Percentiles rank a stretch among this genome's conserved stretches.
These are phyloP conservation scores for Monosiga brevicollis DNA, from an alignment of 78 protist species.

Conservation along the genomic window DNA sequence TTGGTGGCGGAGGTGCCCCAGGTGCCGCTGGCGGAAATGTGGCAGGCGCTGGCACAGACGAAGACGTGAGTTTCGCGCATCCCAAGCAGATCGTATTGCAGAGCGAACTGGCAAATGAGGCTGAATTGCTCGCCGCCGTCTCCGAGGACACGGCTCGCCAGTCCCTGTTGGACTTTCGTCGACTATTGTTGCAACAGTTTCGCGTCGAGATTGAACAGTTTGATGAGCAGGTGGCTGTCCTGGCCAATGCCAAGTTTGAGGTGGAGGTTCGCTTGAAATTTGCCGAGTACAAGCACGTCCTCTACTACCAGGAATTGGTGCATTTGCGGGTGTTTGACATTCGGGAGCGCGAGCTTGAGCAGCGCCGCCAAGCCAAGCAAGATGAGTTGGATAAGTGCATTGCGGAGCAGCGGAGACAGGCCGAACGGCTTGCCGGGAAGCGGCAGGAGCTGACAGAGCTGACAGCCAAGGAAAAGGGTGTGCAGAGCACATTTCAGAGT, in stretches of 20 bases:
- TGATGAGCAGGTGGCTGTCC: too few species aligned
- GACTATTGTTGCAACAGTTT: too few species aligned
- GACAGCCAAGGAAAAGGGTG: background rate
- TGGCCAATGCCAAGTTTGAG: too few species aligned
- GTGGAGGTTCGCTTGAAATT: background rate
- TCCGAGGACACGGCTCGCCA: too few species aligned
- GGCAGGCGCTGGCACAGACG: background rate
- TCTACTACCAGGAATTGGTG: background rate
- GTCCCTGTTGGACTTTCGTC: too few species aligned
- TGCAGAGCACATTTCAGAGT: background rate
- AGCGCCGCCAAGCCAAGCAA: background rate
- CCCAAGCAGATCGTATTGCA: too few species aligned
- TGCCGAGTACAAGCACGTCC: background rate
- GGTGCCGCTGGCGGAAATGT: background rate
- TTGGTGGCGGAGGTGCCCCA: background rate
- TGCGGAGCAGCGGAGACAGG: background rate
- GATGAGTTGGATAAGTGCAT: conserved; percentile 46
- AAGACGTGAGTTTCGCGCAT: too few species aligned
- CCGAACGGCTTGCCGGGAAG: background rate
- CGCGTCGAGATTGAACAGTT: too few species aligned
- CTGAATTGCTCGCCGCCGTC: too few species aligned
- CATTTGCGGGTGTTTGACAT: background rate
- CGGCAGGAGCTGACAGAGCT: background rate
- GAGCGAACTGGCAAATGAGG: too few species aligned
- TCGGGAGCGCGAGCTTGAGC: background rate